Percentiles rank a stretch among this genome's conserved stretches.
Conservation (phyloP, 768 basidiomycete genomes). For the Mycena rosella region DNA sequence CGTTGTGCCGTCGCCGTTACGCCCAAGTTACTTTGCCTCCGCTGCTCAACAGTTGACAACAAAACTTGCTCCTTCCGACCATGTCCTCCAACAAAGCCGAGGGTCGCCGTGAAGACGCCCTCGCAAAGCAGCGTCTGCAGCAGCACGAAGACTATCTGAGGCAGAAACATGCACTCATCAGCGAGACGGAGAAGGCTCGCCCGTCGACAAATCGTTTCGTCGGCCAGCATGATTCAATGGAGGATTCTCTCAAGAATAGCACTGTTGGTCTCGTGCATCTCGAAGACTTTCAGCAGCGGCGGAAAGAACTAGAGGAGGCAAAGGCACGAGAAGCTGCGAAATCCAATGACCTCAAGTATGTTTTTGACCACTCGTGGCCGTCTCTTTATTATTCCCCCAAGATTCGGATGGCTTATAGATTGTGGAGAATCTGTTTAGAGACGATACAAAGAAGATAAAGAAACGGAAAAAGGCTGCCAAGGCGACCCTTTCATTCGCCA, state of each 20-base stretch:
- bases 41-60: constrained; percentile 17
- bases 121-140: constrained; percentile 84
- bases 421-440: constrained; percentile 90
- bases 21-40: constrained; percentile 19
- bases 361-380: constrained; percentile 41
- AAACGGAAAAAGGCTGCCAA: constrained; percentile 94
- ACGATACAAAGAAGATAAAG: constrained; percentile 87
- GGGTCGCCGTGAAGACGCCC: constrained; percentile 75
- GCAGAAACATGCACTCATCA: constrained; percentile 84
- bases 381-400: constrained; percentile 32
- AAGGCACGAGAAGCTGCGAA: constrained; percentile 91
- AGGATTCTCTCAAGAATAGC: constrained; percentile 90
- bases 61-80: constrained; percentile 22
- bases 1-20: too few species aligned
- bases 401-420: constrained; percentile 73
- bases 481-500: constrained; percentile 90
- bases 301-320: constrained; percentile 92
- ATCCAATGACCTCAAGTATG: constrained; percentile 90
- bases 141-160: constrained; percentile 87
- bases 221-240: constrained; percentile 94
- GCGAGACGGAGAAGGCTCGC: constrained; percentile 93
- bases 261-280: constrained; percentile 93
- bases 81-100: constrained; percentile 87
- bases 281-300: constrained; percentile 91
- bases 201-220: constrained; percentile 92